Conservation (phyloP, 2,329 filamentous ascomycete genomes). For the Trichoderma aggressivum region DNA sequence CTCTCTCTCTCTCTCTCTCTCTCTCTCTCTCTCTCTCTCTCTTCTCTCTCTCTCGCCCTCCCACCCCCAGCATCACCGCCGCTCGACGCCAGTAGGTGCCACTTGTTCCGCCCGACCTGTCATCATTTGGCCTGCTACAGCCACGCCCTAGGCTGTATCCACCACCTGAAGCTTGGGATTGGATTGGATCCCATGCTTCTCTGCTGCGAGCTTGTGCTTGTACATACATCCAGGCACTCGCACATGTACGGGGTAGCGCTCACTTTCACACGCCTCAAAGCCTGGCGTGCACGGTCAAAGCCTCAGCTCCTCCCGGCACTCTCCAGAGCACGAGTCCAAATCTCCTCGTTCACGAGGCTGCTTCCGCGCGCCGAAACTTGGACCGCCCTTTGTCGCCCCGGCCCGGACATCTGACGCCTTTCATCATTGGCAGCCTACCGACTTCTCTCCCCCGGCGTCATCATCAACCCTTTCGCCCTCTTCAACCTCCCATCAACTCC, state of each 20-base stretch:
- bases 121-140: slow-evolving; percentile 20
- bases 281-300: slow-evolving; percentile 13
- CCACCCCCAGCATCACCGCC: slow-evolving; percentile 16
- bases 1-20: too few species aligned
- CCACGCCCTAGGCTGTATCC: slow-evolving; percentile 17
- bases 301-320: slow-evolving; percentile 11
- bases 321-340: not conserved
- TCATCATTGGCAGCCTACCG: slow-evolving; percentile 10
- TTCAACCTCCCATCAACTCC: not conserved
- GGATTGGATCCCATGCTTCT: not conserved
- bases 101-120: slow-evolving; percentile 20
- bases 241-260: slow-evolving; percentile 13
- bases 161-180: not conserved
- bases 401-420: slow-evolving; percentile 11
- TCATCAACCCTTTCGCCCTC: not conserved
- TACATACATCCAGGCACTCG: not conserved
- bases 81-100: slow-evolving; percentile 21
- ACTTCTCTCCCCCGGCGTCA: not conserved
- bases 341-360: slow-evolving; percentile 19
- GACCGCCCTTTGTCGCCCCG: slow-evolving; percentile 10
- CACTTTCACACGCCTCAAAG: slow-evolving; percentile 10
- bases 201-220: not conserved
- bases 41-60: not conserved
- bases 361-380: slow-evolving; percentile 16
- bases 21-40: too few species aligned